Evolutionary conservation across 306 rosid species (phyloP).

Genomic region (Cucurbita pepo): DNA sequence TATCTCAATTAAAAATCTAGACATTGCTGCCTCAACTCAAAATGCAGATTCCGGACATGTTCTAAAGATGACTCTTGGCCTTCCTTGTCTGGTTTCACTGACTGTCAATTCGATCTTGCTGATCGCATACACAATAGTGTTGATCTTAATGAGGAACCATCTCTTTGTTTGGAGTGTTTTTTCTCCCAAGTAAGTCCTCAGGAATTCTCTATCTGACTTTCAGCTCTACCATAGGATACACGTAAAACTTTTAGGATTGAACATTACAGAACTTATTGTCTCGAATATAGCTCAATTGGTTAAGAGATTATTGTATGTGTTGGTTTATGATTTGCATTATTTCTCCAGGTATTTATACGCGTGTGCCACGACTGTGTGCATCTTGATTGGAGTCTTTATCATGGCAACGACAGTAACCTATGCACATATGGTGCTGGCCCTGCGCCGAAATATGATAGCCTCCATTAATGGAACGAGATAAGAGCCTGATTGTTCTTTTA

Average conservation of each 20-base stretch:
- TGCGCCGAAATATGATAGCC: slow-evolving; percentile 22
- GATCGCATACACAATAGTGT: slow-evolving; percentile 45
- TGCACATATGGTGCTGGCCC: slow-evolving; percentile 35
- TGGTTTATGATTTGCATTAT: slow-evolving; percentile 4
- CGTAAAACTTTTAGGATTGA: background rate
- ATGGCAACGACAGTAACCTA: slow-evolving; percentile 47
- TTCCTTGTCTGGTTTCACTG: slow-evolving; percentile 76
- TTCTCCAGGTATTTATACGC: slow-evolving; percentile 61
- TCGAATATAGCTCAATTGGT: too few relatives aligned
- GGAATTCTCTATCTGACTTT: background rate
- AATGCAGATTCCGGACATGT: slow-evolving; percentile 37
- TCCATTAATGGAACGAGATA: background rate
- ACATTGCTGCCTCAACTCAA: slow-evolving; percentile 11
- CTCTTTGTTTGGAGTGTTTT: slow-evolving; percentile 90
- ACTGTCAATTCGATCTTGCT: slow-evolving; percentile 54
- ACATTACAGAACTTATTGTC: background rate
- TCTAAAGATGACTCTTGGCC: slow-evolving; percentile 54
- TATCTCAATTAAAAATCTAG: slow-evolving; percentile 41
- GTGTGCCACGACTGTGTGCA: slow-evolving; percentile 51
- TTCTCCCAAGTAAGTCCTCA: slow-evolving; percentile 76
- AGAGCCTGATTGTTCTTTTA: background rate
- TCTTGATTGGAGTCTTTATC: slow-evolving; percentile 40
- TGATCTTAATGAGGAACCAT: slow-evolving; percentile 89
- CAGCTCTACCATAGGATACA: background rate
- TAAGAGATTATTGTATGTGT: background rate